Evolutionary conservation across 208 protist species (phyloP).

Genomic region (Sergeia podlipaevii): DNA sequence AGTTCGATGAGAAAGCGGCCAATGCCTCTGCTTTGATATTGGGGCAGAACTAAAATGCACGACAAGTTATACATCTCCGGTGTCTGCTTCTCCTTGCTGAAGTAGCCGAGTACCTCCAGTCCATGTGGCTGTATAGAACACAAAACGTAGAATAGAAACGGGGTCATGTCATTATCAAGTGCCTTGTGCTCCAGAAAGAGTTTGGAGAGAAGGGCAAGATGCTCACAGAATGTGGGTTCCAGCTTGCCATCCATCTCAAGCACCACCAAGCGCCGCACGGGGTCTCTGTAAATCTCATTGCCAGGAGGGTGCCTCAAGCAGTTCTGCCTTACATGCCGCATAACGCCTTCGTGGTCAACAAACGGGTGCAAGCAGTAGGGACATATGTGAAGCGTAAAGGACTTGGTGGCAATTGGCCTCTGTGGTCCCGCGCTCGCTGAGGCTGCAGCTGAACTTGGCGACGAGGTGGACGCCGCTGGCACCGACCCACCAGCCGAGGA

Average conservation of each 20-base stretch:
- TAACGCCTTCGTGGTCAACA: conserved; percentile 65
- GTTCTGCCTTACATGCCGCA: conserved; percentile 83
- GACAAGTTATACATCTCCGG: conserved; percentile 98
- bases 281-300: conserved; percentile 87
- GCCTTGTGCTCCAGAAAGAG: conserved; percentile 99
- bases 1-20: conserved; percentile 98
- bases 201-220: conserved; percentile 98
- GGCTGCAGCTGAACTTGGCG: conserved; percentile 2
- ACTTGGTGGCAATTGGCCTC: conserved; percentile 26
- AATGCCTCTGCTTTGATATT: conserved; percentile 95
- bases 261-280: conserved; percentile 85
- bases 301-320: conserved; percentile 89
- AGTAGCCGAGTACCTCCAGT: conserved; percentile 98
- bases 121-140: conserved; percentile 92
- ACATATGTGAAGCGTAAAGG: conserved; percentile 95
- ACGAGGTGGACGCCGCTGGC: background rate
- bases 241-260: conserved; percentile 97
- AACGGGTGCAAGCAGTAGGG: conserved; percentile 98
- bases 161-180: conserved; percentile 99
- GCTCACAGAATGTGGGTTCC: conserved; percentile 97
- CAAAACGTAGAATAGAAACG: conserved; percentile 99
- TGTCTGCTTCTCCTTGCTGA: conserved; percentile 98
- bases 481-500: conserved; percentile 5
- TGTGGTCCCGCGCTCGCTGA: background rate
- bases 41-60: conserved; percentile 98